Conservation (phyloP, 208 protist genomes). For the Strigomonas galati region DNA sequence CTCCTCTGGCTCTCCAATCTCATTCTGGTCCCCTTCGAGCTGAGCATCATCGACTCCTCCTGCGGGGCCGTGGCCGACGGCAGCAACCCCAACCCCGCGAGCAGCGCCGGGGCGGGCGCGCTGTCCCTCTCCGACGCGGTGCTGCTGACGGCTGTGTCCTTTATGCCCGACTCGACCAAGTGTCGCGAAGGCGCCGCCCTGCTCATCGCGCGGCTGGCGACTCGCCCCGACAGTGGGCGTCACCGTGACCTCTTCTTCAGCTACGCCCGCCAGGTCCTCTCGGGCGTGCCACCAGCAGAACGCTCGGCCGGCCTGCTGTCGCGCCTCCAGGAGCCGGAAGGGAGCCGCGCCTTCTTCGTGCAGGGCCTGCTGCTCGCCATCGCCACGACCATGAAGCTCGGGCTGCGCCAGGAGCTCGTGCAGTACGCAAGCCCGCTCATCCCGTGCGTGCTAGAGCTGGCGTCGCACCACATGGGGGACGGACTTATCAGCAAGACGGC, state of each 20-base stretch:
- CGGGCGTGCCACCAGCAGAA: neutral
- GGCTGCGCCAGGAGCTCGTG: constrained; percentile 81
- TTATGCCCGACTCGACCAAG: constrained; percentile 85
- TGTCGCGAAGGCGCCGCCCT: constrained; percentile 89
- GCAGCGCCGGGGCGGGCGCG: neutral
- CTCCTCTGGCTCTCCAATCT: constrained; percentile 97
- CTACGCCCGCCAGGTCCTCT: constrained; percentile 40
- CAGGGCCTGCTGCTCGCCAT: constrained; percentile 86
- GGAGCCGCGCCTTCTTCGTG: constrained; percentile 21
- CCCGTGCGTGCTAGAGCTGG: constrained; percentile 28
- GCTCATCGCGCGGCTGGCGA: constrained; percentile 88
- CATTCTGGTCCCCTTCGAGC: constrained; percentile 95
- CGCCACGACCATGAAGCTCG: constrained; percentile 91
- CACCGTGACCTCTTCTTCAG: constrained; percentile 67
- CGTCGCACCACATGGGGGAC: constrained; percentile 33
- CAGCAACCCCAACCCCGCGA: constrained; percentile 14
- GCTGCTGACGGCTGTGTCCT: constrained; percentile 61
- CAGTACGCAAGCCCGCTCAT: constrained; percentile 54
- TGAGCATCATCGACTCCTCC: constrained; percentile 89
- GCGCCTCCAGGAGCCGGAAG: constrained; percentile 2
- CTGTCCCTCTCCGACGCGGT: constrained; percentile 69
- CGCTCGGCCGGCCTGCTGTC: neutral
- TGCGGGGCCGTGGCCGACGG: neutral
- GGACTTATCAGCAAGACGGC: constrained; percentile 78
- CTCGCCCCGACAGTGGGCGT: constrained; percentile 77